Conservation (phyloP, 164 flowering plant genomes). For the Aristolochia californica region DNA sequence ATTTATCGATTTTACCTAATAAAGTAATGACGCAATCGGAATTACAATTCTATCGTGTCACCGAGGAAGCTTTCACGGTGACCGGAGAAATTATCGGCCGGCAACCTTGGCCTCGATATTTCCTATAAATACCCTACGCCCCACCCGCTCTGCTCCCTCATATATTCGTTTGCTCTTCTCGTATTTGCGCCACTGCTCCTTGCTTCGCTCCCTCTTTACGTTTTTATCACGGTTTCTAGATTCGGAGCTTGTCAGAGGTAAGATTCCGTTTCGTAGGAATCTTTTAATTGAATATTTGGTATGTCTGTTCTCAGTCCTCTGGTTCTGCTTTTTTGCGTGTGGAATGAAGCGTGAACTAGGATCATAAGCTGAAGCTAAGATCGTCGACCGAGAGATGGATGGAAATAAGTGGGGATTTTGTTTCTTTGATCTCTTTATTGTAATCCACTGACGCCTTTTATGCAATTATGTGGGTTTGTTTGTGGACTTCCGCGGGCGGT, state of each 20-base stretch:
- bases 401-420: neutral
- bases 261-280: constrained; percentile 9
- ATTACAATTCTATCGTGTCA: neutral
- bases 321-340: neutral
- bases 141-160: constrained; percentile 17
- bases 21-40: no score
- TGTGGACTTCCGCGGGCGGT: neutral
- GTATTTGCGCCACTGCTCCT: constrained; percentile 1
- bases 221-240: constrained; percentile 10
- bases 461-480: no score
- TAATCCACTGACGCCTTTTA: no score
- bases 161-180: constrained; percentile 14
- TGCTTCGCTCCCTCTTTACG: constrained; percentile 4
- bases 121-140: constrained; percentile 47
- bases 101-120: constrained; percentile 22
- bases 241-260: constrained; percentile 22
- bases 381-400: no score
- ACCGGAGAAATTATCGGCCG: constrained; percentile 28
- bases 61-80: constrained; percentile 5
- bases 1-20: neutral
- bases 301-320: neutral
- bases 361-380: neutral
- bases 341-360: neutral
- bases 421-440: neutral
- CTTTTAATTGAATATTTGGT: neutral